Base-by-base conservation (phyloP, 2,329 filamentous ascomycete genomes). In the Rhinocladiella similis region DNA sequence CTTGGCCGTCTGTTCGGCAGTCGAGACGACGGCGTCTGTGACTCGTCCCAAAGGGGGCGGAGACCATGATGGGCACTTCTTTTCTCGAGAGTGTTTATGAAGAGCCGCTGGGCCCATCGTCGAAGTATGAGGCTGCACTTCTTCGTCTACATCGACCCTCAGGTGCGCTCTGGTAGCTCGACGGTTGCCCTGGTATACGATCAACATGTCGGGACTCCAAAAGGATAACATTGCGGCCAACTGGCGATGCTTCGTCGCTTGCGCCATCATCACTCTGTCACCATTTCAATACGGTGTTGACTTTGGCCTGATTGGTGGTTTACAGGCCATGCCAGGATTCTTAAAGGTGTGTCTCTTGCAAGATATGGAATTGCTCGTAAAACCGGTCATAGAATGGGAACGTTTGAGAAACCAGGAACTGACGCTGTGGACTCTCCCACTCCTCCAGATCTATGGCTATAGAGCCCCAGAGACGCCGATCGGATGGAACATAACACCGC, bases 371-470 rank as follows among this genome's bases (percentile, higher is more conserved):
- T 72, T n/a, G 49, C 63, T 6, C 57, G 73, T 10, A n/a, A n/a
- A n/a, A n/a, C n/a, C n/a, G n/a, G n/a, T n/a, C n/a, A n/a, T n/a
- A n/a, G 70, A 70, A 46, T 66, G 73, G 13, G 74, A 76, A 50
- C 73, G 75, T 56, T 65, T 76, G 35, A 75, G 76, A 49, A 73
- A 71, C 5, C 75, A 73, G 16, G 66, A 76, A 25, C 75, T 77
- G 73, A 73, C 71, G 1, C 65, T 76, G 5, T 74, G 74, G n/a
- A 73, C 73, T n/a, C 64, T 68, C 53, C 67, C 67, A 38, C 10
- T 74, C 76, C 54, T 65, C 71, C 33, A 73, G 73, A 0, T 68
- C 65, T 43, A 72, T 67, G 38, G 22, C 20, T 25, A 29, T 39
- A 14, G 47, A 47, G 12, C n/a, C 14, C 7, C 18, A 27, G 41